Percentiles rank a stretch among this genome's conserved stretches.
phyloP scores from a whole-genome alignment of 768 basidiomycete species.

The Thelephora ganbajun region DNA sequence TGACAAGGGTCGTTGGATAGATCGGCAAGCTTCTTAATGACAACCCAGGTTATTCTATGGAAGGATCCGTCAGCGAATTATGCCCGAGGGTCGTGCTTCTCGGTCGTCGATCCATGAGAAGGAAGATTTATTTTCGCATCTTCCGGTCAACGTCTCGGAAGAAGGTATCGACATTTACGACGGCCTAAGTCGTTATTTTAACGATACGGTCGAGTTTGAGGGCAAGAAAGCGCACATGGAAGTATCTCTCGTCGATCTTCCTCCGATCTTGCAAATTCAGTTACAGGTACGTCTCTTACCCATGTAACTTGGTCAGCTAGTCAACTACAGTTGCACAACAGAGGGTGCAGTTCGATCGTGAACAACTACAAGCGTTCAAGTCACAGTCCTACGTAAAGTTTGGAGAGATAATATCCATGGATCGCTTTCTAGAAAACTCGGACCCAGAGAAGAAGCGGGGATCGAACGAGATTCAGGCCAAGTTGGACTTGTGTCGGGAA shows the following conservation, averaged over 20 bases:
- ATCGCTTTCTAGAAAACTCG: slow-evolving; percentile 77
- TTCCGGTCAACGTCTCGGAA: slow-evolving; percentile 86
- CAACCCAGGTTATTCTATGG: slow-evolving; percentile 69
- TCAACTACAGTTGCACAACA: slow-evolving; percentile 17
- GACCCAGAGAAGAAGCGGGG: slow-evolving; percentile 55
- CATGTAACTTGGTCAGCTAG: background rate
- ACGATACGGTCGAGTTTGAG: slow-evolving; percentile 78
- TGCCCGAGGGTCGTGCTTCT: slow-evolving; percentile 23
- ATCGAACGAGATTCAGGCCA: slow-evolving; percentile 55
- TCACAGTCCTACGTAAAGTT: slow-evolving; percentile 93
- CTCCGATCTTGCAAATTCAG: slow-evolving; percentile 88
- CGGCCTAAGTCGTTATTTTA: slow-evolving; percentile 82
- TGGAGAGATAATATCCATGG: slow-evolving; percentile 75
- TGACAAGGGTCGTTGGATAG: slow-evolving; percentile 16
- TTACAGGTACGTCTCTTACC: slow-evolving; percentile 53
- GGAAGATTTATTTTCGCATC: slow-evolving; percentile 85
- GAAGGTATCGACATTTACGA: slow-evolving; percentile 90
- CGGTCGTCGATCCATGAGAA: slow-evolving; percentile 62
- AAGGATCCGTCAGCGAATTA: slow-evolving; percentile 54
- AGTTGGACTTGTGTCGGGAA: slow-evolving; percentile 51
- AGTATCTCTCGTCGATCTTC: slow-evolving; percentile 71
- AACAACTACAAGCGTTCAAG: slow-evolving; percentile 85
- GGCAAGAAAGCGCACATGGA: slow-evolving; percentile 83
- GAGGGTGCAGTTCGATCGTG: slow-evolving; percentile 91
- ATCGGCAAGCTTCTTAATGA: background rate